phyloP scores from a whole-genome alignment of 2,329 filamentous ascomycete species.

The Lasiodiplodia hormozganensis region DNA sequence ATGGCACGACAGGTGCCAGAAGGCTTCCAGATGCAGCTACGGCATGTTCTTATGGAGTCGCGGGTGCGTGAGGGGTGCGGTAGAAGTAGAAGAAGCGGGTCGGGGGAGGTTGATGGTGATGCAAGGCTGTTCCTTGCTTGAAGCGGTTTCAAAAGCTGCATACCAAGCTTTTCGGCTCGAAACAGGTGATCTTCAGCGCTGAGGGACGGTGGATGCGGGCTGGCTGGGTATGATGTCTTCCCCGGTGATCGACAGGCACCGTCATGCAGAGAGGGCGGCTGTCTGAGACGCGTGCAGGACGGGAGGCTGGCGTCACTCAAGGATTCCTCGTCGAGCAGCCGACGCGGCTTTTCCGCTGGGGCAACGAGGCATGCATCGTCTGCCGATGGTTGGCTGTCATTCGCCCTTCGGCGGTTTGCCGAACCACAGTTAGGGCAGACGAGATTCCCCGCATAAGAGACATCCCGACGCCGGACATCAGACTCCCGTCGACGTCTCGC shows the following conservation, averaged over 20 bases:
- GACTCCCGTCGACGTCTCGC: constrained; percentile 10
- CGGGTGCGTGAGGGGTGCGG: constrained; percentile 9
- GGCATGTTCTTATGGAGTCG: background rate
- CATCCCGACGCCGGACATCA: background rate
- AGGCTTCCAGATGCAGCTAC: constrained; percentile 9
- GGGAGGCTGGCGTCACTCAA: constrained; percentile 12
- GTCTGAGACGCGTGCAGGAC: constrained; percentile 16
- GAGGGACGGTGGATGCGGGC: constrained; percentile 7
- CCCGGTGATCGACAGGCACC: constrained; percentile 23
- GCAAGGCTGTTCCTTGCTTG: constrained; percentile 26
- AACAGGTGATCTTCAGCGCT: constrained; percentile 24
- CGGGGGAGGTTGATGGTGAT: background rate
- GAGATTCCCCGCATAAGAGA: constrained; percentile 18
- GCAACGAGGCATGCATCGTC: constrained; percentile 24
- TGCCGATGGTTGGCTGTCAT: background rate
- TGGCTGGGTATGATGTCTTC: constrained; percentile 1
- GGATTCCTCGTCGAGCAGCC: background rate
- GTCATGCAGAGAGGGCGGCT: constrained; percentile 4
- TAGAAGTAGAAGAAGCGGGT: constrained; percentile 11
- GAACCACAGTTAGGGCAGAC: constrained; percentile 2
- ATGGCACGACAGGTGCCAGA: constrained; percentile 8
- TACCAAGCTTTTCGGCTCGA: constrained; percentile 27
- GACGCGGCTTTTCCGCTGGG: background rate
- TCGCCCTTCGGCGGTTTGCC: background rate
- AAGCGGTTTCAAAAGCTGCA: constrained; percentile 21